Evolutionary conservation across 208 protist species (phyloP), one percentile per base, ranked within the genome.

Genomic region (Borovskyia barvae): DNA sequence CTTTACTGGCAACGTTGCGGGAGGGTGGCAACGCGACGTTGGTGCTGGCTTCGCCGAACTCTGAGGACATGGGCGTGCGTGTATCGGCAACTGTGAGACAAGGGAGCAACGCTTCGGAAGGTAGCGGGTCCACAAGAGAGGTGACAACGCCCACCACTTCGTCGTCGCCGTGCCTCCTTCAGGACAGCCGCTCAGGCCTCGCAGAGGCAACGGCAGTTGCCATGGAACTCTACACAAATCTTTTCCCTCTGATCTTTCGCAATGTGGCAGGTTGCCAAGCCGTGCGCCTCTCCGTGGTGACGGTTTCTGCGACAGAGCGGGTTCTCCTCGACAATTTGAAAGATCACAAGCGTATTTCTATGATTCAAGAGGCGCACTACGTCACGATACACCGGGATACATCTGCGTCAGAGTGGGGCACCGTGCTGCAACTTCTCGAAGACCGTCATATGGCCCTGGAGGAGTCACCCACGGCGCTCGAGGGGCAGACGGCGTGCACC

Each of bases 171-270:
- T n/a, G n/a, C 29, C 17, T 3, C 20, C 40, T 9, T 7, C 63
- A 41, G 52, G 51, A 5, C 1, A 25, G 32, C 9, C 24, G 42
- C 8, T 36, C 19, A 0, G 30, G 43, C 11, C 30, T 76, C 5
- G 39, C 47, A 7, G 67, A 52, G 9, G 41, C 70, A n/a, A 55
- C 72, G 6, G 46, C 59, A 2, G 72, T 84, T 2, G 72, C 73
- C 5, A 69, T 79, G 50, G 76, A 80, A 30, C 68, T 92, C 3
- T 87, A 82, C 52, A 40, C 56, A 4, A 29, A 73, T 24, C 59
- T 89, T 6, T 66, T 92, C 7, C 73, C 75, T 0, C 47, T 85
- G 11, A 58, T 92, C 15, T 92, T 92, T 53, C 66, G 64, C 12
- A 78, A 62, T 26, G 48, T 77, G 1, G 54, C 60, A 24, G 39